Base-by-base conservation (phyloP, 2,329 filamentous ascomycete species). In the Elsinoe batatas region DNA sequence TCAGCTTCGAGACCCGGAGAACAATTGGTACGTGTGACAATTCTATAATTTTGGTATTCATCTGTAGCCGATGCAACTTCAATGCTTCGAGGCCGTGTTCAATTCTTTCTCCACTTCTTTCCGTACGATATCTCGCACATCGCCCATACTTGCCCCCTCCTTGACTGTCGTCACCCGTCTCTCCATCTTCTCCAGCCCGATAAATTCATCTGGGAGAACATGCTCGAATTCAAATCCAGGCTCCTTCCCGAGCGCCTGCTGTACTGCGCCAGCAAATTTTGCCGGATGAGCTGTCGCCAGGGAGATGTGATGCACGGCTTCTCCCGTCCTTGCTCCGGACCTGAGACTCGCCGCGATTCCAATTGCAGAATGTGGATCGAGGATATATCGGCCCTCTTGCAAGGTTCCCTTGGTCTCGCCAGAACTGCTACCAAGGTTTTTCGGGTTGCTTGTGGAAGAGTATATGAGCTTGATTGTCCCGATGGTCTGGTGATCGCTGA, bases 211-310 rank as follows among this genome's bases (percentile, higher is more conserved):
- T 0, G 91, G 91, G 55, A 94, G 76, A 1, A 97, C 86, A 60
- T 85, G 80, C 59, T 78, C 76, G 67, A 95, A 95, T 63, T 82
- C 78, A 64, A 94, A 96, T 1, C 79, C 83, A n/a, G 78, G 69
- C 66, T 87, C 78, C 7, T 79, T 79, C 60, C 82, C 79, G 58
- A 97, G 75, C 0, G 91, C 90, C 47, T 86, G 69, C 63, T 91
- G 85, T 1, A 98, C 91, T 0, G 91, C 91, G 32, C 82, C 81
- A 0, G 86, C 83, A 66, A 98, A 98, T 71, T 98, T 98, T 59
- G 91, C 93, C 0, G 93, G 91, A 71, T 98, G 93, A 2, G 93
- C 93, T 1, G 93, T 98, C 1, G 91, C 88, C 2, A 98, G 81
- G 1, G 89, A 84, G 64, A 98, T 86, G 69, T 95, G 87, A 53